Conservation (phyloP, 768 basidiomycete species). For the Erythrobasidium yunnanense region DNA sequence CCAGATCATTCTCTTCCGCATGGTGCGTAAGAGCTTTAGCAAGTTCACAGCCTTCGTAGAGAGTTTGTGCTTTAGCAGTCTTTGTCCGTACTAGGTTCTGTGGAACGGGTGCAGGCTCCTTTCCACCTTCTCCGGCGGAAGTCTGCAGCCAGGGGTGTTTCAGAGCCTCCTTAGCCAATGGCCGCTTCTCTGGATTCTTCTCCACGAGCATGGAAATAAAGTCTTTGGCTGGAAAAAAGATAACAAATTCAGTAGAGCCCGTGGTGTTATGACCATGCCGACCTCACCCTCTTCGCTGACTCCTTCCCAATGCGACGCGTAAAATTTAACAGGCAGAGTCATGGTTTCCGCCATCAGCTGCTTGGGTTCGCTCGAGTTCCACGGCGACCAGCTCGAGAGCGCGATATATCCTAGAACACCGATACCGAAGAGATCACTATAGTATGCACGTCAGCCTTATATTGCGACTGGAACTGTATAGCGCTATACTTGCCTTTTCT, state of each 20-base stretch:
- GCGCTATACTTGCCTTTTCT: background rate
- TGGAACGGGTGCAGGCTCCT: background rate
- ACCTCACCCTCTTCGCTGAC: slow-evolving; percentile 10
- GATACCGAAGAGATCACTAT: slow-evolving; percentile 14
- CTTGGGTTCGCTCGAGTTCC: slow-evolving; percentile 24
- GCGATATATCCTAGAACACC: slow-evolving; percentile 21
- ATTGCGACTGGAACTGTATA: background rate
- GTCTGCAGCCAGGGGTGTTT: slow-evolving; percentile 18
- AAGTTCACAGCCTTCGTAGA: slow-evolving; percentile 22
- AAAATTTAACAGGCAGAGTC: slow-evolving; percentile 13
- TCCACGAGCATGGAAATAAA: slow-evolving; percentile 1
- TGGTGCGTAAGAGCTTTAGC: slow-evolving; percentile 11
- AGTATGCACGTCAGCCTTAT: background rate
- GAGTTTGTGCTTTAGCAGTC: slow-evolving; percentile 13
- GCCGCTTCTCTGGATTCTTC: slow-evolving; percentile 17
- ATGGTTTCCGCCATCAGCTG: slow-evolving; percentile 24
- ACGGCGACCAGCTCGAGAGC: slow-evolving; percentile 14
- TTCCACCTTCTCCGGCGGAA: background rate
- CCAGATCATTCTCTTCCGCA: background rate
- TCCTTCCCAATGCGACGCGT: slow-evolving; percentile 22
- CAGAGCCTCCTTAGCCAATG: background rate
- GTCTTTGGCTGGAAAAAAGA: background rate
- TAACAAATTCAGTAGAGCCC: background rate
- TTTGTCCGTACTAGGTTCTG: slow-evolving; percentile 6
- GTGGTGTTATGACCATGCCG: background rate